phyloP scores from a whole-genome alignment of 495 filamentous ascomycete genomes.

The Daldinia concentrica region DNA sequence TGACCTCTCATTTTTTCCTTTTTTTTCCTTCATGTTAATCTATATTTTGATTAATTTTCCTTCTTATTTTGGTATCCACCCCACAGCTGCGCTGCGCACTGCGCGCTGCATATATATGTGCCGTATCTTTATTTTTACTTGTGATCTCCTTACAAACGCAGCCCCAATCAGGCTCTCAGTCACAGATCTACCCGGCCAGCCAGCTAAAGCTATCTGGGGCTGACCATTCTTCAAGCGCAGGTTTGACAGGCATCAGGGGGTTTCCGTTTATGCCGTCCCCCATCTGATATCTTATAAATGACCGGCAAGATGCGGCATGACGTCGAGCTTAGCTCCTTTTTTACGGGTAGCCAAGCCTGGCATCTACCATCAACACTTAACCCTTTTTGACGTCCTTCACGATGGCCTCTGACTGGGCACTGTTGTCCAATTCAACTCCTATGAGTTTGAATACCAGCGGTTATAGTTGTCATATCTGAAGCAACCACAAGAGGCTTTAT shows the following conservation, averaged over 20 bases:
- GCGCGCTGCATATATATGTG: slow-evolving; percentile 1
- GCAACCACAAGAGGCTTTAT: slow-evolving; percentile 16
- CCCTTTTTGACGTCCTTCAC: slow-evolving; percentile 36
- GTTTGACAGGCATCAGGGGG: slow-evolving; percentile 34
- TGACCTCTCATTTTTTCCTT: slow-evolving; percentile 7
- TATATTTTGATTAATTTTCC: slow-evolving; percentile 14
- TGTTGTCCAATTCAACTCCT: slow-evolving; percentile 14
- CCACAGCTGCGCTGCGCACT: not conserved
- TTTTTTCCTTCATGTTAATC: slow-evolving; percentile 10
- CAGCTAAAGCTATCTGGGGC: slow-evolving; percentile 27
- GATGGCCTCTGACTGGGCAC: slow-evolving; percentile 35
- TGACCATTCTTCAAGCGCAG: slow-evolving; percentile 24
- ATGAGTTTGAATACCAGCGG: slow-evolving; percentile 13
- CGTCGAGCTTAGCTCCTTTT: slow-evolving; percentile 29
- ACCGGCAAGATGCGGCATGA: slow-evolving; percentile 38
- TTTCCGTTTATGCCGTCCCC: slow-evolving; percentile 27
- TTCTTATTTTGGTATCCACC: slow-evolving; percentile 29
- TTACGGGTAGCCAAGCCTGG: slow-evolving; percentile 36
- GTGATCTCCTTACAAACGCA: slow-evolving; percentile 34
- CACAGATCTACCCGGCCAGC: slow-evolving; percentile 25
- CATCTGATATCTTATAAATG: slow-evolving; percentile 35
- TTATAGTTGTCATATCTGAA: slow-evolving; percentile 2
- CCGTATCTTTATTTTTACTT: slow-evolving; percentile 17
- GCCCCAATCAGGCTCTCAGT: slow-evolving; percentile 35
- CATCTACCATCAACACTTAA: slow-evolving; percentile 32